Evolutionary conservation across 306 rosid species (phyloP).

Genomic region (Prinsepia uniflora): DNA sequence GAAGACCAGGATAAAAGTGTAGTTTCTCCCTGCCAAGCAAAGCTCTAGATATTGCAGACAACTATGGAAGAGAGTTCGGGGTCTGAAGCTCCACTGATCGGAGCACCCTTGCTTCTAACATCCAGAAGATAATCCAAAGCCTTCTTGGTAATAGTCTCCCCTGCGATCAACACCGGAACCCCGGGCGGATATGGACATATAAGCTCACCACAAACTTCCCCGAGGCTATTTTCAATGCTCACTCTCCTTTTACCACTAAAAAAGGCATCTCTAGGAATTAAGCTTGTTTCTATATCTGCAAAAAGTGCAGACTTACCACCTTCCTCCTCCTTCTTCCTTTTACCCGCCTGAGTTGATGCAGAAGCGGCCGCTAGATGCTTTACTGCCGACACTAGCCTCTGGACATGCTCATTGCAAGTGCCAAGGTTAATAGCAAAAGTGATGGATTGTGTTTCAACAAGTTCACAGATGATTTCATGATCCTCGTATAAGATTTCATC

Average conservation of each 20-base stretch:
- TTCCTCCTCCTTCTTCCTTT: constrained; percentile 17
- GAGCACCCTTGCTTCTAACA: constrained; percentile 54
- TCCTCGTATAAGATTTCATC: constrained; percentile 56
- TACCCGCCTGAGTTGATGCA: constrained; percentile 20
- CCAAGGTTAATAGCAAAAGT: constrained; percentile 77
- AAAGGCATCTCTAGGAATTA: constrained; percentile 87
- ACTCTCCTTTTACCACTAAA: constrained; percentile 59
- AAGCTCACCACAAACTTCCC: constrained; percentile 77
- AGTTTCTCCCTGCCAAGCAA: neutral
- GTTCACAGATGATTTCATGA: constrained; percentile 66
- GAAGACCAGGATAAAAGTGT: neutral
- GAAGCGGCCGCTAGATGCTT: constrained; percentile 41
- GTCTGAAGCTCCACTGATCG: constrained; percentile 70
- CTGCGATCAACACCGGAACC: constrained; percentile 72
- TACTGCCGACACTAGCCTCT: constrained; percentile 57
- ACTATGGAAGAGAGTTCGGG: constrained; percentile 58
- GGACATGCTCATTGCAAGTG: constrained; percentile 55
- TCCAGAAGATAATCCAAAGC: constrained; percentile 59
- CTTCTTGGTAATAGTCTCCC: constrained; percentile 58
- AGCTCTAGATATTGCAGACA: constrained; percentile 45
- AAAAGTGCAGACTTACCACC: constrained; percentile 33
- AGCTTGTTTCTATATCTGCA: constrained; percentile 39
- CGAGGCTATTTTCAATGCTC: constrained; percentile 46
- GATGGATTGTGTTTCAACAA: constrained; percentile 59
- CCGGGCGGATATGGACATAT: constrained; percentile 87